A percentile compares a stretch with the other conserved stretches of the same genome.
phyloP scores from a whole-genome alignment of 2,329 filamentous ascomycete genomes.

The Fusarium austroafricanum region DNA sequence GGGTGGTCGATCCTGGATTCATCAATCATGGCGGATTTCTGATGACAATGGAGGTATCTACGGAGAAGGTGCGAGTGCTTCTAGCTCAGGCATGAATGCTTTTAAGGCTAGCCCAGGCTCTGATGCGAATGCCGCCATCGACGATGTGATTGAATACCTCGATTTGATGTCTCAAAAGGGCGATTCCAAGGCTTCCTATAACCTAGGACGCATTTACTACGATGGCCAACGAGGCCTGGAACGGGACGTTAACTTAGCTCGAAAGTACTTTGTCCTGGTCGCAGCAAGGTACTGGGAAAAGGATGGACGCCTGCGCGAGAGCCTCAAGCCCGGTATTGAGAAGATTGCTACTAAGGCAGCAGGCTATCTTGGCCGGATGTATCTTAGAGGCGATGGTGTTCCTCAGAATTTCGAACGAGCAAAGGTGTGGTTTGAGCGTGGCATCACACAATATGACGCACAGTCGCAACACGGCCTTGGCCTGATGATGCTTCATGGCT shows the following conservation, averaged over 20 bases:
- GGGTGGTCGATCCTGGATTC: constrained; percentile 81
- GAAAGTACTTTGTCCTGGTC: constrained; percentile 83
- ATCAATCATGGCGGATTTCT: constrained; percentile 85
- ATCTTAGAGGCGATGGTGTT: constrained; percentile 86
- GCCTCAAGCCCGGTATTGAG: constrained; percentile 76
- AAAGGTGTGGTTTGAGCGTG: constrained; percentile 84
- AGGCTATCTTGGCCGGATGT: constrained; percentile 89
- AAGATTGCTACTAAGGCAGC: constrained; percentile 85
- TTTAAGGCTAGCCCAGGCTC: constrained; percentile 78
- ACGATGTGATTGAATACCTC: constrained; percentile 94
- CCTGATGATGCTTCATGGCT: constrained; percentile 83
- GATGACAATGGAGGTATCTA: constrained; percentile 94
- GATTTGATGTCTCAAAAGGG: constrained; percentile 92
- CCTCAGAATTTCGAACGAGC: constrained; percentile 82
- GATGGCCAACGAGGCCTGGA: constrained; percentile 83
- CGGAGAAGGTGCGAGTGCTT: constrained; percentile 91
- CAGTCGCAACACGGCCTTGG: constrained; percentile 88
- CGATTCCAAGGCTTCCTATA: constrained; percentile 87
- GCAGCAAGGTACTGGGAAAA: constrained; percentile 84
- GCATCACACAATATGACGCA: constrained; percentile 78
- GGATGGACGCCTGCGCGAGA: constrained; percentile 79
- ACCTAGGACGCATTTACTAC: constrained; percentile 86
- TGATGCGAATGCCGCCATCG: constrained; percentile 85
- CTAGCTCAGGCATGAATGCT: constrained; percentile 86
- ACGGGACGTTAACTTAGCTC: constrained; percentile 77